These are phyloP conservation scores for Pogostemon cablin DNA, from an alignment of 257 asterid genomes.

Conservation along the genomic window DNA sequence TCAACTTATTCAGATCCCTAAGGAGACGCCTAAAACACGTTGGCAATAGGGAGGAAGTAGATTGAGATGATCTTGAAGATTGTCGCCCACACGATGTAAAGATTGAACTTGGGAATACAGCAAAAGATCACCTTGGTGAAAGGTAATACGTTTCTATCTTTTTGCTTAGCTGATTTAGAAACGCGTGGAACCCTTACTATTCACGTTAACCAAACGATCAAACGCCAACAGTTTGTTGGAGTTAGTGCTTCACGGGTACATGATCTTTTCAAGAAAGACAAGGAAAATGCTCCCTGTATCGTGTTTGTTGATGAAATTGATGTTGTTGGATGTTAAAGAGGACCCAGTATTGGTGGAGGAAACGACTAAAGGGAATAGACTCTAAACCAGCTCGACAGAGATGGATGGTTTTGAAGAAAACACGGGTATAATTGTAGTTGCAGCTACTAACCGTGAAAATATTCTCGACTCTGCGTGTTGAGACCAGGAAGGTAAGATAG, in stretches of 20 bases:
- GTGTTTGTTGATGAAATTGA: conserved; percentile 99
- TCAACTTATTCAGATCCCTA: too few species aligned
- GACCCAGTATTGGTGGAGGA: conserved; percentile 99
- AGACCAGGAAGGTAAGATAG: conserved; percentile 98
- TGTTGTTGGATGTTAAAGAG: conserved; percentile 99
- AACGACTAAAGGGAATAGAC: conserved; percentile 98
- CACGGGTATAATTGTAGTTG: conserved; percentile 93
- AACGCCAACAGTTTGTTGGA: conserved; percentile 67
- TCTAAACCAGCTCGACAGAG: conserved; percentile 88
- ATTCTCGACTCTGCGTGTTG: conserved; percentile 94
- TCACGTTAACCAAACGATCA: too few species aligned
- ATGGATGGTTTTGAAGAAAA: conserved; percentile 99
- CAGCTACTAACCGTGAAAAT: conserved; percentile 98
- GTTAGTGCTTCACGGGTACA: conserved; percentile 98
- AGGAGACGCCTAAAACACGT: too few species aligned
- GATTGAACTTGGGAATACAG: too few species aligned
- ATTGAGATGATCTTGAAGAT: too few species aligned
- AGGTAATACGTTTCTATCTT: too few species aligned
- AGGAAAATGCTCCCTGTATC: conserved; percentile 97
- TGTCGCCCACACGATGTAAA: too few species aligned
- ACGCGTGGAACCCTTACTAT: too few species aligned
- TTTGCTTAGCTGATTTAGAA: too few species aligned
- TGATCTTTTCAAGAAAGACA: conserved; percentile 98
- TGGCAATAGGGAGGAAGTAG: too few species aligned
- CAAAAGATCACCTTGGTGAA: too few species aligned